Base-by-base conservation (phyloP, 2,329 filamentous ascomycete species). In the Emmonsiellopsis sp. region DNA sequence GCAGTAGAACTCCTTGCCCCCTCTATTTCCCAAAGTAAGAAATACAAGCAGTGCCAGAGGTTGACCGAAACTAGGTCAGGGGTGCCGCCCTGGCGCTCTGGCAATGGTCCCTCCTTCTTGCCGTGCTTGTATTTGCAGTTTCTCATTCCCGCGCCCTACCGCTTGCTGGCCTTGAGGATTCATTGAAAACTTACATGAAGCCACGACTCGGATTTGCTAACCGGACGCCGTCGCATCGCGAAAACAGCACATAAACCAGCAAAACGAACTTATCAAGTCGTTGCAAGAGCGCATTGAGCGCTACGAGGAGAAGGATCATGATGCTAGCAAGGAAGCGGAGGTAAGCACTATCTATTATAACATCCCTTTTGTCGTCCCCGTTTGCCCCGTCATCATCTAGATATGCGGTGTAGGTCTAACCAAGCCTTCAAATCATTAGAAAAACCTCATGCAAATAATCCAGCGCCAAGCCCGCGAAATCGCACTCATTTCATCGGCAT, bases 401-500 rank as follows among this genome's bases (percentile, higher is more conserved):
- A 5, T 26, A 26, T 26, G 20, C 5, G 20, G 20, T 26, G 20
- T 26, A 26, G 20, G 20, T 26, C 20, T 26, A 26, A 26, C 15
- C 30, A 49, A 38, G 16, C 40, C 8, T 16, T 16, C 16, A 30
- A 34, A 9, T 34, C 13, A 5, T 41, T 59, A 73, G 71, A 57
- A 67, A 54, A 69, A 72, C 60, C 66, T 73, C 16, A 68, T 72
- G 57, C 66, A 65, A 53, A 65, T 65, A 42, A 71, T 73, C 52
- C 66, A 71, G 31, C 63, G 65, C 50, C 69, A 72, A 61, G 63
- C 68, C 31, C 70, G 72, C 35, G 73, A 76, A 58, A 67, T 76
- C 31, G 63, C 65, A 41, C 69, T 76, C 42, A 70, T 76, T 51
- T 70, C 68, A 53, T 74, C 73, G 6, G 73, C 73, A 8, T 76